phyloP scores from a whole-genome alignment of 1,139 yeast species.

The Kluyveromyces marxianus region DNA sequence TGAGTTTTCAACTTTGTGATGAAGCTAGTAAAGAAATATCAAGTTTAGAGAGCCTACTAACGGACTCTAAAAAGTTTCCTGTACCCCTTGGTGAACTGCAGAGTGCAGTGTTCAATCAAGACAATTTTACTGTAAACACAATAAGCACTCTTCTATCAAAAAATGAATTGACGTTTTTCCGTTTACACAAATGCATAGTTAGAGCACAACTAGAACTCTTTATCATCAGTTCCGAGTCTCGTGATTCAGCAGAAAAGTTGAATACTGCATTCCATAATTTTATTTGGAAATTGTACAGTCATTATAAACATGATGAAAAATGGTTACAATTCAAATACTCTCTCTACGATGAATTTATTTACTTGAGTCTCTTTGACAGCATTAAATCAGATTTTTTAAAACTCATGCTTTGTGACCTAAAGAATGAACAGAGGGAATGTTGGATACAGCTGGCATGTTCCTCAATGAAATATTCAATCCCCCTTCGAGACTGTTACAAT shows the following conservation, averaged over 20 bases:
- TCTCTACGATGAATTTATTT: conserved; percentile 13
- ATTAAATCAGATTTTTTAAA: conserved; percentile 2
- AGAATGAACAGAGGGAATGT: conserved; percentile 22
- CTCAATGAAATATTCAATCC: conserved; percentile 14
- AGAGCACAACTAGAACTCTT: conserved; percentile 17
- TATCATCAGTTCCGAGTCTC: conserved; percentile 9
- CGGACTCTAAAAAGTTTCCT: conserved; percentile 4
- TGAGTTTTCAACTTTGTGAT: conserved; percentile 20
- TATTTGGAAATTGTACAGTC: conserved; percentile 12
- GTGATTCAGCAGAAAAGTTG: conserved; percentile 10
- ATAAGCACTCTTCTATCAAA: conserved; percentile 11
- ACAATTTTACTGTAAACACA: conserved; percentile 3
- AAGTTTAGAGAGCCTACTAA: conserved; percentile 11
- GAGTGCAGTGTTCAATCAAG: conserved; percentile 14
- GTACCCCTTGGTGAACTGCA: conserved; percentile 19
- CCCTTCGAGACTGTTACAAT: conserved; percentile 11
- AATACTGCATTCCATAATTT: conserved; percentile 12
- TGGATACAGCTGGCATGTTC: conserved; percentile 27
- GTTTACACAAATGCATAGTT: conserved; percentile 19
- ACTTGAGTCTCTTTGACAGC: conserved; percentile 7
- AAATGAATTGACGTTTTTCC: conserved; percentile 16
- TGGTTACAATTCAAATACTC: conserved; percentile 21
- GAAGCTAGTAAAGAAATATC: conserved; percentile 21
- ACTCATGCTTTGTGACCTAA: conserved; percentile 7
- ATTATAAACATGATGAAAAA: conserved; percentile 11